phyloP scores from a whole-genome alignment of 768 basidiomycete genomes.

The Hygrophoropsis aurantiaca region DNA sequence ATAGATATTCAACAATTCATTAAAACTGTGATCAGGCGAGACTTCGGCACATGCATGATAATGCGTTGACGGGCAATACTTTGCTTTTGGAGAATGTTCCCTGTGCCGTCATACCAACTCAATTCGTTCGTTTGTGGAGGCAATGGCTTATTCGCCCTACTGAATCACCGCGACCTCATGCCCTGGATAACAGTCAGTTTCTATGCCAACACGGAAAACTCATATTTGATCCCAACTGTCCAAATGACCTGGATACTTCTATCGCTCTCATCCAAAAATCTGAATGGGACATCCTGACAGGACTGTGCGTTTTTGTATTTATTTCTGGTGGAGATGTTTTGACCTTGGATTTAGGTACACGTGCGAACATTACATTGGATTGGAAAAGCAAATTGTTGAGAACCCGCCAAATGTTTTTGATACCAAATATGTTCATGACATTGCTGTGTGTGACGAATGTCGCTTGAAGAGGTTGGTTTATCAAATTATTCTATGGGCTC shows the following conservation, averaged over 20 bases:
- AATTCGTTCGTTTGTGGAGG: constrained; percentile 68
- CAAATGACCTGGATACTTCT: constrained; percentile 56
- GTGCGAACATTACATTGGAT: constrained; percentile 51
- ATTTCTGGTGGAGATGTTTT: background rate
- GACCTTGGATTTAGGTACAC: constrained; percentile 45
- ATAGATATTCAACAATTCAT: constrained; percentile 2
- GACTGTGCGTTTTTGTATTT: constrained; percentile 56
- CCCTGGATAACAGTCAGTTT: constrained; percentile 59
- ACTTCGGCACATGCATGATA: constrained; percentile 63
- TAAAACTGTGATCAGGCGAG: constrained; percentile 44
- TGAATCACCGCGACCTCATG: constrained; percentile 55
- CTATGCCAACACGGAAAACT: constrained; percentile 69
- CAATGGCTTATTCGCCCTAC: constrained; percentile 65
- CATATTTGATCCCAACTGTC: constrained; percentile 62
- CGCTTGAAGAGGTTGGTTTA: constrained; percentile 52
- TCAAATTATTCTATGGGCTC: constrained; percentile 3
- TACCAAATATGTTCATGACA: constrained; percentile 44
- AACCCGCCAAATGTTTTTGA: constrained; percentile 28
- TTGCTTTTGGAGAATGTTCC: constrained; percentile 46
- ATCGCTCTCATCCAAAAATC: constrained; percentile 55
- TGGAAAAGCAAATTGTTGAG: constrained; percentile 37
- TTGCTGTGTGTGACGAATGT: constrained; percentile 61
- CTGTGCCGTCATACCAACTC: constrained; percentile 58
- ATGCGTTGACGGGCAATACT: constrained; percentile 45
- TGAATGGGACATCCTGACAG: constrained; percentile 65